phyloP scores from a whole-genome alignment of 441 rosid genomes.

The Gossypium gossypioides region DNA sequence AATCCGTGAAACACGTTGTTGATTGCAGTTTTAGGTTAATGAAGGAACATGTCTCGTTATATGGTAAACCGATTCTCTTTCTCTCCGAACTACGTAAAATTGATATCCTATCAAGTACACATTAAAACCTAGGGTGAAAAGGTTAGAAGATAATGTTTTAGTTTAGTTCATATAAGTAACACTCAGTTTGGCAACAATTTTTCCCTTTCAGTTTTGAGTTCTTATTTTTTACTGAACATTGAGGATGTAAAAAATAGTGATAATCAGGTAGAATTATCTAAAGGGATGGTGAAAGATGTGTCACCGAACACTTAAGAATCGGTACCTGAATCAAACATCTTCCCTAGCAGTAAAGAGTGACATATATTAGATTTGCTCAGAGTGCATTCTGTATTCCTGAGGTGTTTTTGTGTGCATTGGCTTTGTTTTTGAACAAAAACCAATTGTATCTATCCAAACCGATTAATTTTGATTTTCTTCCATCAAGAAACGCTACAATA shows the following conservation, averaged over 20 bases:
- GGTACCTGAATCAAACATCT: not conserved
- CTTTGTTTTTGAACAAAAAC: not conserved
- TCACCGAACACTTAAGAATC: not conserved
- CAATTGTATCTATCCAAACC: not conserved
- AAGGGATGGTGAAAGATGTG: not conserved
- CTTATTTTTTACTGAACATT: not conserved
- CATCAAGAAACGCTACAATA: not conserved
- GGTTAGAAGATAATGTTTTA: not conserved
- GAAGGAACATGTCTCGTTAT: conserved; percentile 58
- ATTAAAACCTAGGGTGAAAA: not conserved
- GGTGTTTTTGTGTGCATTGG: not conserved
- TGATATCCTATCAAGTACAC: not conserved
- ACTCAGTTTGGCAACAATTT: not conserved
- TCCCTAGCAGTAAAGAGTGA: not conserved
- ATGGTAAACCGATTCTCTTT: conserved; percentile 29
- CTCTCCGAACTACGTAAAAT: not conserved
- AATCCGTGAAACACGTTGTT: conserved; percentile 60
- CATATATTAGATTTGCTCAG: not conserved
- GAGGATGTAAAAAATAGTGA: not conserved
- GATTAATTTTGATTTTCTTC: not conserved
- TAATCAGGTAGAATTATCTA: not conserved
- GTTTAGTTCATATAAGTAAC: not conserved
- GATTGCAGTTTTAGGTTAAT: conserved; percentile 78
- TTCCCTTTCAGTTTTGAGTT: not conserved
- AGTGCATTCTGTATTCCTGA: not conserved